Evolutionary conservation across 2,329 filamentous ascomycete species (phyloP), one percentile per base, ranked within the genome.

Genomic region (Chaetomium strumarium): DNA sequence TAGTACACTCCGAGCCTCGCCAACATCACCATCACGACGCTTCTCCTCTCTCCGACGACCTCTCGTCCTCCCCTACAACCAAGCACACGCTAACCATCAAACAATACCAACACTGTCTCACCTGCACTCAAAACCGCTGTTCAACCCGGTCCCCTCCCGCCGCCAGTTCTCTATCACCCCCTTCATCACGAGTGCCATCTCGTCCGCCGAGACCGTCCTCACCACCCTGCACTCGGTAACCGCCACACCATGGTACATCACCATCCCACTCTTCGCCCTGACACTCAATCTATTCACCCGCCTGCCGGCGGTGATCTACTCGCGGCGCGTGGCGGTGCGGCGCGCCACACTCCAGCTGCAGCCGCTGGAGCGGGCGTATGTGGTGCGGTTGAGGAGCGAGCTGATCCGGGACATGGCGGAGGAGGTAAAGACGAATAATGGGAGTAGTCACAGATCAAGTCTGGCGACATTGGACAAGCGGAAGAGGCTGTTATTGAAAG

Each of bases 191-290:
- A 40, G 17, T 30, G 17, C 5, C 50, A 36, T 30, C 39, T 14
- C 20, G 24, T 58, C 64, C 45, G 68, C 75, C 3, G 72, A 76
- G 31, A 64, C 73, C 47, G 60, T 70, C 54, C 70, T 82, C 46
- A 62, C 70, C 34, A 66, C 66, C 42, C 49, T 76, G 10, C 78
- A 83, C 60, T 52, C 55, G 20, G 38, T 61, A 44, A 68, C 69
- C 20, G 71, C 72, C 36, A 62, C 75, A 1, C 77, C 78, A 1
- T 83, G 79, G 79, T 80, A 70, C 58, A 57, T 80, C 31, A 70
- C 73, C 29, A 77, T 83, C 43, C 78, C 79, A 5, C 67, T 77
- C n/a, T 66, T 77, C 13, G 76, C 77, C 7, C 55, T 80, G 2
- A 63, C 67, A 42, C 65, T 80, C 60, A 75, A 71, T 63, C 60